Evolutionary conservation across 2,329 filamentous ascomycete species (phyloP), one percentile per base, ranked within the genome.

Genomic region (Colletotrichum chrysophilum): DNA sequence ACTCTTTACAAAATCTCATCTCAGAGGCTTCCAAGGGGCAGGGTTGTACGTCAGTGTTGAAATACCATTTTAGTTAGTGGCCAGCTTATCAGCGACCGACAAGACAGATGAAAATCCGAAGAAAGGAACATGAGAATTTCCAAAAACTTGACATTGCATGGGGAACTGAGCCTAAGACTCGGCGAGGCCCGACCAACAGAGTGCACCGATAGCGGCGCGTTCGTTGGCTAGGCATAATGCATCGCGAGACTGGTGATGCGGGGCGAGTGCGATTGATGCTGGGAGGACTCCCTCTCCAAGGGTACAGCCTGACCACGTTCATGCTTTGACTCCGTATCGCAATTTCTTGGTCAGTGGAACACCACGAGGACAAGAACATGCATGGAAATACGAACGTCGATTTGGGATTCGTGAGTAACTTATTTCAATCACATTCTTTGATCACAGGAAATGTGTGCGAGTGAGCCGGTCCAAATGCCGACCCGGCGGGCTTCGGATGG

Each of bases 51-150:
- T 70, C 66, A 74, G 71, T 74, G 66, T 74, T 68, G 43, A 70
- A 71, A 74, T 74, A 74, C 66, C 66, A 74, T n/a, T 52, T 58
- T 65, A 70, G 58, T 64, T 74, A 48, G 71, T 74, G 66, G 66
- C 71, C 32, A 61, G 65, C 66, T 70, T 74, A 74, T 70, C 24
- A 43, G 66, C 58, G 66, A 70, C 32, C 58, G 58, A 73, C 66
- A 74, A 70, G 66, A 52, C 24, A 66, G 14, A 48, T 13, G 21
- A 66, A 66, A 74, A 74, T 74, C 48, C 64, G 26, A 72, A 16
- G 58, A 36, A 43, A 74, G 21, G 34, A 52, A 70, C 58, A 48
- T 60, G 55, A 21, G 30, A 28, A 26, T 48, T 69, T 21, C 36
- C 65, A 43, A 5, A 10, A 13, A 32, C 26, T 6, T 30, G 26